phyloP scores from a whole-genome alignment of 345 rosid species.

The Durio zibethinus region DNA sequence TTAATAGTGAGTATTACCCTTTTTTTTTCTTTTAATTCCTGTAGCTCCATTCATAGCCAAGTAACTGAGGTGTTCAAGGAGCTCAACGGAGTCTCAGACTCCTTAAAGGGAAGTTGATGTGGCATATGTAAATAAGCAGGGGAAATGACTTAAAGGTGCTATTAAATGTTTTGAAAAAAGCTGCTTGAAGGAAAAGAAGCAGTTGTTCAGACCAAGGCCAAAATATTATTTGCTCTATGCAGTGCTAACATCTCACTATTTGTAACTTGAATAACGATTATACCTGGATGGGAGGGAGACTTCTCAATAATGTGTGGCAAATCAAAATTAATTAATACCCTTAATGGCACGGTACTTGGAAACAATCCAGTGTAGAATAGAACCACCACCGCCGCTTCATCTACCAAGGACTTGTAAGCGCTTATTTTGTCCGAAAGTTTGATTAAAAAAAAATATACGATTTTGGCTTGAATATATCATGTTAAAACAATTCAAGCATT shows the following conservation, averaged over 20 bases:
- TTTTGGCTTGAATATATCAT: too few relatives aligned
- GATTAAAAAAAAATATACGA: too few relatives aligned
- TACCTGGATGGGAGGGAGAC: constrained; percentile 37
- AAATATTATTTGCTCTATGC: background rate
- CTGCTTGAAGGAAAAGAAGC: background rate
- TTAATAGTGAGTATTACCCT: background rate
- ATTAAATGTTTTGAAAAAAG: background rate
- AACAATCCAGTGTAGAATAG: constrained; percentile 39
- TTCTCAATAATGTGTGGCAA: constrained; percentile 31
- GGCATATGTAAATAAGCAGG: background rate
- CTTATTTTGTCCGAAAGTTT: too few relatives aligned
- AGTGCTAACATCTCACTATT: background rate
- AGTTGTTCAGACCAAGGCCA: background rate
- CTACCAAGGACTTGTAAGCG: too few relatives aligned
- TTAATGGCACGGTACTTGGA: constrained; percentile 41
- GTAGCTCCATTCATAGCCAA: background rate
- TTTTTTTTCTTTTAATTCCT: too few relatives aligned
- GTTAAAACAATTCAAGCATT: too few relatives aligned
- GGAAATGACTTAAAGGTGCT: background rate
- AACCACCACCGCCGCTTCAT: constrained; percentile 62
- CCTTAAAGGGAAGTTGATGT: too few relatives aligned
- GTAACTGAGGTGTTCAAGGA: too few relatives aligned
- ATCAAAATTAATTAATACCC: constrained; percentile 56
- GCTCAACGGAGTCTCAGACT: too few relatives aligned
- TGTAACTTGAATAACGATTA: background rate